Conservation (phyloP, 2,329 filamentous ascomycete species). For the Aureobasidium pullulans region DNA sequence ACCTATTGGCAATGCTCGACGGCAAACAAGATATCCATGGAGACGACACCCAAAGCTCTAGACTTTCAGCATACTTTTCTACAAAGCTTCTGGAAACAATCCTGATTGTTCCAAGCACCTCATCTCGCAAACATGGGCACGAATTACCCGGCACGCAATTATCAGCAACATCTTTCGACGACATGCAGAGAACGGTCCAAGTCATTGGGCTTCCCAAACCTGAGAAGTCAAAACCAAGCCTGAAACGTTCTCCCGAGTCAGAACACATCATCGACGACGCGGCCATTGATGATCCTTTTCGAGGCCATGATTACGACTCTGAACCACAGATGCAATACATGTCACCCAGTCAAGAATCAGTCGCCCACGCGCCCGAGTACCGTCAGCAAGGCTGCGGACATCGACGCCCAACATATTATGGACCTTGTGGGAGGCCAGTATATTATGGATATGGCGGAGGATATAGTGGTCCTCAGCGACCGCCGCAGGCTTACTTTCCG, state of each 20-base stretch:
- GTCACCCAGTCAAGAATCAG: background rate
- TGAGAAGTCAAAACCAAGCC: background rate
- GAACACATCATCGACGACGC: background rate
- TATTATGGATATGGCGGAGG: background rate
- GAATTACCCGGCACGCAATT: background rate
- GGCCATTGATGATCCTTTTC: background rate
- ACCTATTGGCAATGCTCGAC: background rate
- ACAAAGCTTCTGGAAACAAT: background rate
- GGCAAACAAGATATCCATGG: background rate
- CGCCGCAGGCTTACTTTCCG: background rate
- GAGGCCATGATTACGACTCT: background rate
- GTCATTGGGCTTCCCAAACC: background rate
- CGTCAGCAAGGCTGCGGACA: conserved; percentile 7
- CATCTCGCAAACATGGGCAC: background rate
- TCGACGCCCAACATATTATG: background rate
- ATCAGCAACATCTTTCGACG: background rate
- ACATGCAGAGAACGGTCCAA: background rate
- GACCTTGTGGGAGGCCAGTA: background rate
- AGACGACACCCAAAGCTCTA: background rate
- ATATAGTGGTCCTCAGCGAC: background rate
- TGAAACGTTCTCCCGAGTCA: background rate
- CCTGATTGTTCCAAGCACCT: background rate
- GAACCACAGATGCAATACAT: conserved; percentile 1
- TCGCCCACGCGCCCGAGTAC: background rate
- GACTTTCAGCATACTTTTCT: background rate